phyloP scores from a whole-genome alignment of 208 protist genomes.

The Trypanosoma platydactyli region DNA sequence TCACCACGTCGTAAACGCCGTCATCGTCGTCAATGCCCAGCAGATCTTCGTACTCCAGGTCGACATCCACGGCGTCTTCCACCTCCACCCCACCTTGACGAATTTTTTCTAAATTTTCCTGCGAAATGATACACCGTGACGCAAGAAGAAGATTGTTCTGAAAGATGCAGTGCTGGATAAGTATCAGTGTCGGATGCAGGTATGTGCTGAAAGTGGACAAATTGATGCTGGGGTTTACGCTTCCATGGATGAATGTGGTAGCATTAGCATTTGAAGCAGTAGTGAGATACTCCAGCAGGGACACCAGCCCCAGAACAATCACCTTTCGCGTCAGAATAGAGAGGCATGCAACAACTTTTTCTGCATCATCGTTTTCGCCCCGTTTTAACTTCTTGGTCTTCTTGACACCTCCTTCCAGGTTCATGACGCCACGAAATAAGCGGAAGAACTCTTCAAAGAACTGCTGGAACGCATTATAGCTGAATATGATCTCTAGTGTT shows the following conservation, averaged over 20 bases:
- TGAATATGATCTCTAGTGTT: slow-evolving; percentile 59
- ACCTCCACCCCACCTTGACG: slow-evolving; percentile 36
- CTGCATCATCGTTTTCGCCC: slow-evolving; percentile 31
- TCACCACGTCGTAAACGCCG: slow-evolving; percentile 36
- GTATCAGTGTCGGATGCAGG: slow-evolving; percentile 34
- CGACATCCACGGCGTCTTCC: slow-evolving; percentile 54
- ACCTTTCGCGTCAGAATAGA: slow-evolving; percentile 87
- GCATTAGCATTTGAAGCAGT: slow-evolving; percentile 19
- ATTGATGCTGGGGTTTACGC: background rate
- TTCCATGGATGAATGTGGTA: too few species aligned
- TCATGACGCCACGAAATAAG: slow-evolving; percentile 51
- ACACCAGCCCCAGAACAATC: slow-evolving; percentile 59
- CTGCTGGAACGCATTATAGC: slow-evolving; percentile 51
- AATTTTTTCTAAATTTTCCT: slow-evolving; percentile 64
- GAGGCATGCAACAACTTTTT: slow-evolving; percentile 57
- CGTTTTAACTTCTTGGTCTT: slow-evolving; percentile 42
- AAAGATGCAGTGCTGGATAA: slow-evolving; percentile 85
- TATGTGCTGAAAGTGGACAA: slow-evolving; percentile 43
- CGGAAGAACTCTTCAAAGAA: slow-evolving; percentile 80
- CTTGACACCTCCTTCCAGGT: slow-evolving; percentile 24
- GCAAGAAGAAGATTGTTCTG: slow-evolving; percentile 55
- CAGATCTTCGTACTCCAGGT: slow-evolving; percentile 34
- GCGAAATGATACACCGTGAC: slow-evolving; percentile 53
- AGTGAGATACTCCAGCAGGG: slow-evolving; percentile 37
- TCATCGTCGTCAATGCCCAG: slow-evolving; percentile 29